Evolutionary conservation across 805 yeast genomes (phyloP), one percentile per base, ranked within the genome.

Genomic region (Hagleromyces aurorensis): DNA sequence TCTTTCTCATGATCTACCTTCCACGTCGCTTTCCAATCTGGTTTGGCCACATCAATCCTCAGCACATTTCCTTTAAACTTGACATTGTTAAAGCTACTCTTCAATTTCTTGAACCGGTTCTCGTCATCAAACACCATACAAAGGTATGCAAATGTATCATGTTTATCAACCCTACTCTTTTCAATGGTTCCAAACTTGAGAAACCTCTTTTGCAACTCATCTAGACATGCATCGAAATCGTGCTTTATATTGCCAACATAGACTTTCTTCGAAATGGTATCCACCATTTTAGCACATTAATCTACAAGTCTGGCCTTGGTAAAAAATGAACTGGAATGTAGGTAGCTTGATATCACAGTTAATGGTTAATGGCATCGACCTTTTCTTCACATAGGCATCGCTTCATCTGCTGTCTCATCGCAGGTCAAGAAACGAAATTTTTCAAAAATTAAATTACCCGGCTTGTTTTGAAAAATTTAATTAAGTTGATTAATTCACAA

Each of bases 11-110:
- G 37, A 38, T 76, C 78, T 25, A 52, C 48, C 17, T 56, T 53
- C 78, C 77, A 69, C 12, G 55, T 47, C 14, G 59, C 60, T 25
- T 57, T 45, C 54, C 59, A 80, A 24, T 61, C 62, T 0, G 75
- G 75, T 41, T 67, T 72, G 3, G 96, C 96, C 25, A 59, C 52
- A 30, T 68, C 73, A 7, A 89, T 57, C 3, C 64, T 62, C 19
- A 89, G 54, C 30, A 67, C 72, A 15, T 78, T 65, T 2, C 94
- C 94, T 67, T 81, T 84, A 57, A 68, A 89, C 15, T 69, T 70
- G 2, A 79, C 70, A 17, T 87, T 91, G 50, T 84, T 70, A 40
- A 83, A 67, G 1, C 80, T 62, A 5, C 59, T 52, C 34, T 68
- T 67, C 29, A 89, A 55, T 26, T 69, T 70, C 1, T 55, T 58